Conservation (phyloP, 2,329 filamentous ascomycete genomes). For the Scytalidium sp. region DNA sequence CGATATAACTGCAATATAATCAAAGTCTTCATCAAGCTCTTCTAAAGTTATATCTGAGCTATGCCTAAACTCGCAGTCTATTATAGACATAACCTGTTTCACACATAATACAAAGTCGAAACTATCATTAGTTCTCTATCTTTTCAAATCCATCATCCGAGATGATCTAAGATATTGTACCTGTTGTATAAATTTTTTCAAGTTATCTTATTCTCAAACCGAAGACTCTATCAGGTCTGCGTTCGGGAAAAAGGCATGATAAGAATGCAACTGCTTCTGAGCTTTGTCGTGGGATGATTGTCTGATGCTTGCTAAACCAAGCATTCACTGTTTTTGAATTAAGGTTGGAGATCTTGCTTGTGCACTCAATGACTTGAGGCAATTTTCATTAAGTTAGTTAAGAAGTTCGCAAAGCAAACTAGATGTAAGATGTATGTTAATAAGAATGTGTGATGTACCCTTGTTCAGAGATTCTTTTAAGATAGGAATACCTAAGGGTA, state of each 20-base stretch:
- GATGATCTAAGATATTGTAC: constrained; percentile 3
- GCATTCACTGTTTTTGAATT: background rate
- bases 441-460: background rate
- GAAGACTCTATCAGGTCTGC: constrained; percentile 1
- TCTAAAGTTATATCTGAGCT: background rate
- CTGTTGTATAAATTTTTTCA: constrained; percentile 2
- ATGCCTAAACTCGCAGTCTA: background rate
- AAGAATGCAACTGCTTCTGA: background rate
- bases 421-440: background rate
- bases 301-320: constrained; percentile 1
- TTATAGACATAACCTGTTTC: background rate
- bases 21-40: background rate
- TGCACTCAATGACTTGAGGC: constrained; percentile 1
- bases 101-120: background rate
- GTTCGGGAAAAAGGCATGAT: constrained; percentile 2
- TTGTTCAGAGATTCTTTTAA: background rate
- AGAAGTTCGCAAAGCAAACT: constrained; percentile 1
- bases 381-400: background rate
- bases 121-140: background rate
- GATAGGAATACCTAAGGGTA: background rate
- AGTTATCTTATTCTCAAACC: background rate
- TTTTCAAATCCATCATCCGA: background rate
- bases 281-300: background rate
- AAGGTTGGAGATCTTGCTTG: background rate
- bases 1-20: background rate